Evolutionary conservation across 2,329 filamentous ascomycete genomes (phyloP).

Genomic region (Colletotrichum camelliae): DNA sequence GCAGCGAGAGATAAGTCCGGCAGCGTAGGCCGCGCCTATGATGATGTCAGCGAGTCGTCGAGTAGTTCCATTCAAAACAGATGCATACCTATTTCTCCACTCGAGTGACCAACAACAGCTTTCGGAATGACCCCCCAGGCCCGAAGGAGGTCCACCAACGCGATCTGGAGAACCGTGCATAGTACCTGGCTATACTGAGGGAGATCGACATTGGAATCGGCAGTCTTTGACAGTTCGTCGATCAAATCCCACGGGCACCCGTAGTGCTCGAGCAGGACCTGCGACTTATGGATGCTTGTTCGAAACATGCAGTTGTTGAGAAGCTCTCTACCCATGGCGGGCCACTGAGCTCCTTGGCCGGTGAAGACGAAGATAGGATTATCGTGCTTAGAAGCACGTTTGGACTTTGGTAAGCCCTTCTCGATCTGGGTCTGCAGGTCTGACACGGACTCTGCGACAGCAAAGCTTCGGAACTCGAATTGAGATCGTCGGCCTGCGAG

Average conservation of each 20-base stretch:
- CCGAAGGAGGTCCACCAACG: slow-evolving; percentile 46
- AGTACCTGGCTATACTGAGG: slow-evolving; percentile 38
- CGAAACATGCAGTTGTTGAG: slow-evolving; percentile 21
- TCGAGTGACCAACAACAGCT: not conserved
- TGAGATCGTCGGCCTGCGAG: not conserved
- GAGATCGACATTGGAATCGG: not conserved
- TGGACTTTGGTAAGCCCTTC: not conserved
- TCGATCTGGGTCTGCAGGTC: not conserved
- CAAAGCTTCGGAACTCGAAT: not conserved
- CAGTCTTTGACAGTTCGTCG: not conserved
- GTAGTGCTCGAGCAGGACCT: not conserved
- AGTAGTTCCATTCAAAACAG: too few relatives aligned
- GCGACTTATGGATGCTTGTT: not conserved
- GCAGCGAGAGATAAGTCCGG: slow-evolving; percentile 30
- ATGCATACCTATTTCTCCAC: not conserved
- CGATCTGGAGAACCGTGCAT: slow-evolving; percentile 53
- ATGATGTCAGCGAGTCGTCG: not conserved
- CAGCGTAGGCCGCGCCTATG: slow-evolving; percentile 45
- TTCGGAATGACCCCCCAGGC: slow-evolving; percentile 42
- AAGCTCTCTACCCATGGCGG: slow-evolving; percentile 36
- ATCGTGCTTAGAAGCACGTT: not conserved
- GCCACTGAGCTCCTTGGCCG: slow-evolving; percentile 43
- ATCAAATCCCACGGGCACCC: slow-evolving; percentile 1
- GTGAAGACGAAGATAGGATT: slow-evolving; percentile 33
- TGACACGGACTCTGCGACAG: not conserved